Evolutionary conservation across 352 stramenopile genomes (phyloP).

Genomic region (Albugo laibachii): DNA sequence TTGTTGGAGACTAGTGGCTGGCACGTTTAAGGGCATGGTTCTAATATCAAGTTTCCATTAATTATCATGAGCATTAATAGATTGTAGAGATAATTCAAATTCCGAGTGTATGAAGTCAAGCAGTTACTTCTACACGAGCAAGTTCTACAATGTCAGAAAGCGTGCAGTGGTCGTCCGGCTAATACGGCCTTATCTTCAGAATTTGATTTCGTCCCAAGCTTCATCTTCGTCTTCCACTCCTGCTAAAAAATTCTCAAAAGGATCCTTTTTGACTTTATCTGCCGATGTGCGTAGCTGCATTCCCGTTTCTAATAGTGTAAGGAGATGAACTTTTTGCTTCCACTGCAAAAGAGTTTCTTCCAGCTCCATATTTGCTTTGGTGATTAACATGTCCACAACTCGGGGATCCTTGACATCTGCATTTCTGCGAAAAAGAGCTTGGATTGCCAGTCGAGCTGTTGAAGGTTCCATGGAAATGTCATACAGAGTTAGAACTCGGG

Average conservation of each 20-base stretch:
- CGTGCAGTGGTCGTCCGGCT: too few relatives aligned
- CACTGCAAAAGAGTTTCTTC: constrained; percentile 95
- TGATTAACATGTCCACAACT: constrained; percentile 90
- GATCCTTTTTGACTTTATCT: constrained; percentile 16
- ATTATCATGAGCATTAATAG: too few relatives aligned
- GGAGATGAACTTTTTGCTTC: constrained; percentile 94
- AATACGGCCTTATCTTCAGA: too few relatives aligned
- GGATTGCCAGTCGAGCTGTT: constrained; percentile 77
- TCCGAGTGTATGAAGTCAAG: too few relatives aligned
- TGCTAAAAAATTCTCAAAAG: background rate
- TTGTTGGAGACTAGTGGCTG: too few relatives aligned
- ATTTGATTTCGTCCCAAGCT: too few relatives aligned
- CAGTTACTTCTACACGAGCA: too few relatives aligned
- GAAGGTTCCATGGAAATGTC: constrained; percentile 89
- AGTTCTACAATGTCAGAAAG: too few relatives aligned
- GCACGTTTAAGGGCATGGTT: too few relatives aligned
- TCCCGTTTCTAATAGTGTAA: constrained; percentile 60
- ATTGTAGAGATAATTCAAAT: too few relatives aligned
- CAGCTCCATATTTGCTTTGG: constrained; percentile 95
- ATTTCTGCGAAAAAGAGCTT: constrained; percentile 90
- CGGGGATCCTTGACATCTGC: constrained; percentile 86
- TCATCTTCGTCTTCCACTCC: constrained; percentile 3
- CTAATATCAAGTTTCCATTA: too few relatives aligned
- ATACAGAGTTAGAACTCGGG: constrained; percentile 93
- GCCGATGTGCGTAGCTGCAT: constrained; percentile 22